Base-by-base conservation (phyloP, 192 early-diverging fungal genomes). In the Coemansia pectinata region DNA sequence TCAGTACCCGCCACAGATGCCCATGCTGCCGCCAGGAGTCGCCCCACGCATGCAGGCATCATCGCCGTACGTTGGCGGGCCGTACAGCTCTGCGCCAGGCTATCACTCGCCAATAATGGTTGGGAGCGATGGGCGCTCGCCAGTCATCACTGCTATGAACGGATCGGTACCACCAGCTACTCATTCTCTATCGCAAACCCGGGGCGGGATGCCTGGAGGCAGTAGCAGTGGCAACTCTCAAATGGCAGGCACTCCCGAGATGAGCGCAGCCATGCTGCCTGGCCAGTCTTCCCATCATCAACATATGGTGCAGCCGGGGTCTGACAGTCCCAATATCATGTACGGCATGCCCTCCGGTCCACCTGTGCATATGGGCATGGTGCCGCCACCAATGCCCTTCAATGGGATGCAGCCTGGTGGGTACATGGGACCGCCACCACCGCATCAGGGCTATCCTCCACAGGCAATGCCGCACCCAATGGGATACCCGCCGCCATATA, bases 331-430 rank as follows among this genome's bases (percentile, higher is more conserved):
- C 0, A 66, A 38, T 41, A 42, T 76, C n/a, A 70, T 81, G 73
- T 81, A 81, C 34, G 66, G 69, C 42, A 66, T 57, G 60, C 62
- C 68, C 10, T 67, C 66, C 6, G 70, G 36, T 10, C 69, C 72
- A 59, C 78, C 70, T 3, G 52, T 77, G 59, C 80, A 76, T 38
- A 83, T 83, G 72, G 75, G 80, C 40, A 77, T 83, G 76, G 80
- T 83, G 42, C 75, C 74, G 65, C 78, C 74, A 41, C 69, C 69
- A 2, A 83, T 83, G 80, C 21, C 65, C 2, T 83, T 75, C 38
- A 73, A 48, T 39, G 79, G 71, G 1, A 82, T 82, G 75, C 79
- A 73, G 44, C 57, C 68, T 8, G 72, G 71, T 10, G 79, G 66
- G 31, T 83, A 78, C 63, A 75, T 83, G 72, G 75, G 69, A 0